A percentile compares a stretch with the other conserved stretches of the same genome.
Conservation (phyloP, 2,329 filamentous ascomycete genomes). For the Arthroderma uncinatum region DNA sequence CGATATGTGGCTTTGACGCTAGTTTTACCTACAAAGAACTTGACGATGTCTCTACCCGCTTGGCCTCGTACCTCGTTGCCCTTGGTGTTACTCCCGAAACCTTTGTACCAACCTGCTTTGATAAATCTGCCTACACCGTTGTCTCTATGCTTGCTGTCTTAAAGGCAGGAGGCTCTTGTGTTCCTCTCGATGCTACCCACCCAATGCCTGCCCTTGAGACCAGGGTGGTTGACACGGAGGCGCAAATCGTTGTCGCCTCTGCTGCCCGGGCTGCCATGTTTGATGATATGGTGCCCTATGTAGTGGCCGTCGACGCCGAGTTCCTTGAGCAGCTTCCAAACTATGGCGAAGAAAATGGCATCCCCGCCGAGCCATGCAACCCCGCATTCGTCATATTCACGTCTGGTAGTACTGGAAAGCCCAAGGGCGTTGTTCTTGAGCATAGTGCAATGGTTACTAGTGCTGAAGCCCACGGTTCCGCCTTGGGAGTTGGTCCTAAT, state of each 20-base stretch:
- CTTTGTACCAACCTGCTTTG: conserved; percentile 14
- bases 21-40: conserved; percentile 16
- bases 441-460: conserved; percentile 39
- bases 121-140: conserved; percentile 16
- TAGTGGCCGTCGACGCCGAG: conserved; percentile 24
- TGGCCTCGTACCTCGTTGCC: conserved; percentile 13
- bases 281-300: conserved; percentile 33
- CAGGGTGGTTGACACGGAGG: conserved; percentile 30
- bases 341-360: conserved; percentile 6
- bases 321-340: conserved; percentile 3
- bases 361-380: conserved; percentile 57
- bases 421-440: conserved; percentile 72
- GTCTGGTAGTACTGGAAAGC: conserved; percentile 71
- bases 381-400: conserved; percentile 71
- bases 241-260: conserved; percentile 33
- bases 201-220: conserved; percentile 27
- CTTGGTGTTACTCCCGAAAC: conserved; percentile 13
- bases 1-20: conserved; percentile 20
- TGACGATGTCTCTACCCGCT: conserved; percentile 16
- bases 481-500: conserved; percentile 29
- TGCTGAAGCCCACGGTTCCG: conserved; percentile 33
- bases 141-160: conserved; percentile 17
- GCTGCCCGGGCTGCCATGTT: conserved; percentile 29
- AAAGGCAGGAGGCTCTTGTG: conserved; percentile 16
- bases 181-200: conserved; percentile 22